Conservation (phyloP, 768 basidiomycete species). For the Lentinula aciculospora region DNA sequence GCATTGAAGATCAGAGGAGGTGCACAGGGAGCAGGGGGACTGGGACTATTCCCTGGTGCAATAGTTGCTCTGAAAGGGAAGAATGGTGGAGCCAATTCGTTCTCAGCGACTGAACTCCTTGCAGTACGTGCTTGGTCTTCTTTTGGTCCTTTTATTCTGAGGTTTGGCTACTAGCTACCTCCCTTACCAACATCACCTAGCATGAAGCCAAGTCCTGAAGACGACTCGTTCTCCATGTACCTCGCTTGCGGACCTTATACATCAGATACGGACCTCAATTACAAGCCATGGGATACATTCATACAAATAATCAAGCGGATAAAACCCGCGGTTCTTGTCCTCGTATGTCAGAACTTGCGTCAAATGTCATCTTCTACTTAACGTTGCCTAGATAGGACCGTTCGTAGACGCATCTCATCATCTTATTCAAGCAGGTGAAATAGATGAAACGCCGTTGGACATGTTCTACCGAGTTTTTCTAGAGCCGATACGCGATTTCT, state of each 20-base stretch:
- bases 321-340: constrained; percentile 71
- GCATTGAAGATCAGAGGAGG: constrained; percentile 62
- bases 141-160: neutral
- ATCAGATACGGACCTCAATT: constrained; percentile 61
- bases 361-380: neutral
- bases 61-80: constrained; percentile 81
- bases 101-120: constrained; percentile 77
- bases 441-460: constrained; percentile 54
- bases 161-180: constrained; percentile 47
- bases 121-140: constrained; percentile 45
- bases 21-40: constrained; percentile 51
- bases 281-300: constrained; percentile 63
- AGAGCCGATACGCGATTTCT: constrained; percentile 47
- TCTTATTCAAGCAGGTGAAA: constrained; percentile 67
- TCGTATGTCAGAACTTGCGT: constrained; percentile 42
- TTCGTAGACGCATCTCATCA: constrained; percentile 82
- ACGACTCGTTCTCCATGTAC: constrained; percentile 53
- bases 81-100: constrained; percentile 89
- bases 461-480: constrained; percentile 68
- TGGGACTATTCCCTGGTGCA: constrained; percentile 84
- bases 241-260: constrained; percentile 89
- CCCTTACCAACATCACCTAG: constrained; percentile 39
- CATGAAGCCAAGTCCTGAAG: constrained; percentile 33
- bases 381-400: constrained; percentile 67
- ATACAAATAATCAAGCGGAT: constrained; percentile 52